These are phyloP conservation scores for Hypoxylon rubiginosum DNA, from an alignment of 2,329 filamentous ascomycete genomes.

Conservation along the genomic window DNA sequence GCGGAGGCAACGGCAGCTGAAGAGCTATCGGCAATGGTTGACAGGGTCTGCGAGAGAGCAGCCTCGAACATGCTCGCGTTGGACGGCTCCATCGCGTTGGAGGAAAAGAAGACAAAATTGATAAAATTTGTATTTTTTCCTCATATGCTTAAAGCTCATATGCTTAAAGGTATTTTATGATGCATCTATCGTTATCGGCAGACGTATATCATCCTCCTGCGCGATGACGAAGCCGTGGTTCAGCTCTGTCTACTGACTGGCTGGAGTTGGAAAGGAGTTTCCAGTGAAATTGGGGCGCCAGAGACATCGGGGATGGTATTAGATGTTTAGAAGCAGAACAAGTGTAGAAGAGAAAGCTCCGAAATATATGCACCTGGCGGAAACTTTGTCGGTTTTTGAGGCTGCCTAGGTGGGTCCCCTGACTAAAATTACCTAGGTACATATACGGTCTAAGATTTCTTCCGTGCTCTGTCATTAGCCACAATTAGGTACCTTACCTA, in stretches of 20 bases:
- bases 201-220: constrained; percentile 42
- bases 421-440: not conserved
- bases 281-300: constrained; percentile 26
- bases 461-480: constrained; percentile 30
- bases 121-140: constrained; percentile 13
- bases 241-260: constrained; percentile 20
- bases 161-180: constrained; percentile 11
- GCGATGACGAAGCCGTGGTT: constrained; percentile 18
- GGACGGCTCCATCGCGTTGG: constrained; percentile 30
- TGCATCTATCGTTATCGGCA: constrained; percentile 12
- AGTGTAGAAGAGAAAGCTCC: constrained; percentile 34
- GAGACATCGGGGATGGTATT: constrained; percentile 39
- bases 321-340: constrained; percentile 17
- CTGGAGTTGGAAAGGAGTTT: constrained; percentile 37
- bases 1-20: constrained; percentile 44
- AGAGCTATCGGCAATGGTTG: constrained; percentile 46
- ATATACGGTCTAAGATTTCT: constrained; percentile 29
- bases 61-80: constrained; percentile 27
- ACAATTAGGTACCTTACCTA: constrained; percentile 15
- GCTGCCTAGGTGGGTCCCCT: constrained; percentile 25
- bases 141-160: constrained; percentile 2
- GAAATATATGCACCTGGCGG: constrained; percentile 33
- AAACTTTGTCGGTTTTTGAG: constrained; percentile 34
- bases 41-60: constrained; percentile 45
- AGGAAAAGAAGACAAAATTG: not conserved